Evolutionary conservation across 1,284 basidiomycete genomes (phyloP).

Genomic region (Rhodofomes roseus): DNA sequence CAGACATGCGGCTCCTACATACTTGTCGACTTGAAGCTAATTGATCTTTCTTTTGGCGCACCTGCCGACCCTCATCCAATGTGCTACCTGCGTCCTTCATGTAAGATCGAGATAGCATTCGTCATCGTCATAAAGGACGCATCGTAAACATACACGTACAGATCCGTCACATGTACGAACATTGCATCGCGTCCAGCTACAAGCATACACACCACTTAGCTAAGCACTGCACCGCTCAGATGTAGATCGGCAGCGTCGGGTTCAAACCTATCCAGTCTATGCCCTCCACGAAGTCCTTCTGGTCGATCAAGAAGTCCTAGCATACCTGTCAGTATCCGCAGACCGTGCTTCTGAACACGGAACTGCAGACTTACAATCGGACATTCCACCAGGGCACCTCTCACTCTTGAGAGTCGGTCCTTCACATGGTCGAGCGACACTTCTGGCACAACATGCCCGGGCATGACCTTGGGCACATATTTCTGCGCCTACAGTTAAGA

Average conservation of each 20-base stretch:
- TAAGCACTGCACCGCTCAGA: constrained; percentile 38
- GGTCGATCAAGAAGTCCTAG: constrained; percentile 80
- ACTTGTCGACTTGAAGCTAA: too few species aligned
- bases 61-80: too few species aligned
- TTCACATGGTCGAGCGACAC: constrained; percentile 69
- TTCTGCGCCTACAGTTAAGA: constrained; percentile 34
- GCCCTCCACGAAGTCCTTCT: constrained; percentile 66
- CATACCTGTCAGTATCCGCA: not conserved
- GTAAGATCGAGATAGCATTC: too few species aligned
- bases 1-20: too few species aligned
- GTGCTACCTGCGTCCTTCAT: too few species aligned
- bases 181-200: too few species aligned
- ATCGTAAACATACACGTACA: too few species aligned
- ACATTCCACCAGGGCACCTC: constrained; percentile 72
- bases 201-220: too few species aligned
- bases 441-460: constrained; percentile 76
- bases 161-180: too few species aligned
- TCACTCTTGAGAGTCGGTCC: constrained; percentile 65
- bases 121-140: too few species aligned
- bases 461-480: constrained; percentile 73
- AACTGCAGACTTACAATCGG: constrained; percentile 52
- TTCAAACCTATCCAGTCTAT: constrained; percentile 70
- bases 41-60: too few species aligned
- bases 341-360: not conserved
- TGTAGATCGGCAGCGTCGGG: constrained; percentile 74